Evolutionary conservation across 345 rosid species (phyloP).

Genomic region (Gossypium ekmanianum): DNA sequence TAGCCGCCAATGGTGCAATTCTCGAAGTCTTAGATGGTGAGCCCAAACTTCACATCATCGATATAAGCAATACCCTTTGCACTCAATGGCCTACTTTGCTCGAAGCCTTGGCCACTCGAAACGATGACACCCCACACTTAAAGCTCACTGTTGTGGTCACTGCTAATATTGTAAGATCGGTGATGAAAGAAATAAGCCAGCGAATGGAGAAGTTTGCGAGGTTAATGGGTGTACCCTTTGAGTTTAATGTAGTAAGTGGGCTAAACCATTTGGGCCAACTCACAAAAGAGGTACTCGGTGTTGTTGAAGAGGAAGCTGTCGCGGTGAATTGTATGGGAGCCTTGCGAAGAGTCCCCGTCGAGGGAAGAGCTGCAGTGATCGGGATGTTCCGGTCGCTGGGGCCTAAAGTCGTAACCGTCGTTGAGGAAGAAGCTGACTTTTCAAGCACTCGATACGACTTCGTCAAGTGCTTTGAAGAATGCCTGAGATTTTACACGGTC

Average conservation of each 20-base stretch:
- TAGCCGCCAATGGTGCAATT: conserved; percentile 74
- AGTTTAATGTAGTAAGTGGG: conserved; percentile 47
- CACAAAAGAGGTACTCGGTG: conserved; percentile 40
- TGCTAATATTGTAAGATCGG: conserved; percentile 36
- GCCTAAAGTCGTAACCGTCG: conserved; percentile 56
- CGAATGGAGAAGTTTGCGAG: conserved; percentile 82
- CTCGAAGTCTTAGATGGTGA: conserved; percentile 70
- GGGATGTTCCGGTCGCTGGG: conserved; percentile 38
- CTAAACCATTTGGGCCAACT: conserved; percentile 41
- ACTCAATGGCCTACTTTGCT: conserved; percentile 85
- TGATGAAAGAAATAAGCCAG: conserved; percentile 66
- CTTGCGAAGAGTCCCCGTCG: conserved; percentile 37
- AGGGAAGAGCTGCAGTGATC: conserved; percentile 39
- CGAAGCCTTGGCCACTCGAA: conserved; percentile 64
- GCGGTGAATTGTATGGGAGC: conserved; percentile 67
- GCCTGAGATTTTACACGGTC: conserved; percentile 52
- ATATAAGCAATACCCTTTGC: conserved; percentile 74
- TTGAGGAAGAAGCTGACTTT: conserved; percentile 75
- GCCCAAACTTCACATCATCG: conserved; percentile 60
- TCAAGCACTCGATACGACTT: conserved; percentile 47
- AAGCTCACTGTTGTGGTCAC: conserved; percentile 69
- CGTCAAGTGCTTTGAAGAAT: conserved; percentile 67
- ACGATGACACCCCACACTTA: conserved; percentile 61
- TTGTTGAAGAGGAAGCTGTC: conserved; percentile 55
- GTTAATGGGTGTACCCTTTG: conserved; percentile 79